Percentiles rank a stretch among this genome's conserved stretches.
Conservation (phyloP, 371 early-diverging fungal species). For the Mucor mucedo region DNA sequence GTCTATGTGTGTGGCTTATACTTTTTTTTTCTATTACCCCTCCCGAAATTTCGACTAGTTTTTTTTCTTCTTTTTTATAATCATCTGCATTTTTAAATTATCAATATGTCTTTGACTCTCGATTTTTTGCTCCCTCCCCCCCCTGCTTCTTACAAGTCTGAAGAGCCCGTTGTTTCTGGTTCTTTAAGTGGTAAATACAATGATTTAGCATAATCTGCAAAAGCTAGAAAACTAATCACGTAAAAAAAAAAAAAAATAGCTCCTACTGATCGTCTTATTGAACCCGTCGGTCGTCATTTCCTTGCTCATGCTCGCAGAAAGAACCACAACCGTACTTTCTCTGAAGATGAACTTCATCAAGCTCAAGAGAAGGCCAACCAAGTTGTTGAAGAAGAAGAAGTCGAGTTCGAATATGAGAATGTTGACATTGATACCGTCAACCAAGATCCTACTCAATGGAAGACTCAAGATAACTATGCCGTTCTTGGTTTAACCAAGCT, state of each 20-base stretch:
- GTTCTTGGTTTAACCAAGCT: slow-evolving; percentile 83
- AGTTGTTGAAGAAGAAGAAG: slow-evolving; percentile 64
- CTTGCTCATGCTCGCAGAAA: slow-evolving; percentile 72
- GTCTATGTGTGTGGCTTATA: neutral
- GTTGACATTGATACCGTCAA: slow-evolving; percentile 68
- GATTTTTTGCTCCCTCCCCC: slow-evolving; percentile 72
- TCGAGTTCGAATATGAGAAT: slow-evolving; percentile 75
- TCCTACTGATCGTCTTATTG: slow-evolving; percentile 57
- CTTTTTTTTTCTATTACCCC: neutral
- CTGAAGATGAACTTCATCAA: slow-evolving; percentile 67
- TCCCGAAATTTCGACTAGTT: neutral
- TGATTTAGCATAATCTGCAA: too few relatives aligned
- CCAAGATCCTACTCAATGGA: slow-evolving; percentile 85
- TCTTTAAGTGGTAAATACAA: slow-evolving; percentile 41
- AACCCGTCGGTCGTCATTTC: slow-evolving; percentile 71
- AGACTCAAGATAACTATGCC: slow-evolving; percentile 87
- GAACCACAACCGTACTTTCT: slow-evolving; percentile 72
- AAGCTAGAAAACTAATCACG: neutral
- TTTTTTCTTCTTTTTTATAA: neutral
- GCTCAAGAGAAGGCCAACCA: slow-evolving; percentile 54
- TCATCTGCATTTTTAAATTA: neutral
- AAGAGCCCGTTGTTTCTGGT: slow-evolving; percentile 55
- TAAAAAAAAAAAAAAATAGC: slow-evolving; percentile 15
- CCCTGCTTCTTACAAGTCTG: slow-evolving; percentile 65
- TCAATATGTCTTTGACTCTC: slow-evolving; percentile 55